Evolutionary conservation across 805 yeast species (phyloP).

Genomic region (Metschnikowia koreensis): DNA sequence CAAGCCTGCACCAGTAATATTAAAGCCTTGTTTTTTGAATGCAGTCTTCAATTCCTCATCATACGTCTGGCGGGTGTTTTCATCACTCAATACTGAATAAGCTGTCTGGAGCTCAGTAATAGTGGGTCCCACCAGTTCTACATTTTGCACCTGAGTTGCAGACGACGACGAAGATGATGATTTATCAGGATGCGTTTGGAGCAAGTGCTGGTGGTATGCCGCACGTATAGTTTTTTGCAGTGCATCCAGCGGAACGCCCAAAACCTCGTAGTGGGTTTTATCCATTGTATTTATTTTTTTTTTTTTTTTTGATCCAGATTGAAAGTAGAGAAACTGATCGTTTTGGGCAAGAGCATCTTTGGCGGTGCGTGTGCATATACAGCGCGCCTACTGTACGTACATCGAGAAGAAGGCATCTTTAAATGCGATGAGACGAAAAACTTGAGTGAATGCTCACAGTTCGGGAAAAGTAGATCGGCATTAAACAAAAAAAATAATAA

Average conservation of each 20-base stretch:
- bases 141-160: not conserved
- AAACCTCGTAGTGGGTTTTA: constrained; percentile 49
- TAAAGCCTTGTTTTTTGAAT: constrained; percentile 38
- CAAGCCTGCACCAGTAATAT: constrained; percentile 60
- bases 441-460: not conserved
- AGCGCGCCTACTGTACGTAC: not conserved
- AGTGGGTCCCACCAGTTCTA: not conserved
- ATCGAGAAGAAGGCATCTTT: not conserved
- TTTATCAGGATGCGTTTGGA: constrained; percentile 82
- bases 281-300: too few relatives aligned
- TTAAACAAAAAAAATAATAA: not conserved
- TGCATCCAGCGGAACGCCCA: constrained; percentile 49
- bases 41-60: constrained; percentile 43
- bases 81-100: constrained; percentile 52
- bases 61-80: constrained; percentile 44
- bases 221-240: constrained; percentile 44
- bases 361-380: not conserved
- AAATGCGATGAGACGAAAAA: constrained; percentile 16
- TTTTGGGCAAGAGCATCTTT: not conserved
- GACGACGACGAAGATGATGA: not conserved
- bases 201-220: constrained; percentile 62
- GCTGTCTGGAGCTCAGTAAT: constrained; percentile 51
- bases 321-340: not conserved
- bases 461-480: not conserved
- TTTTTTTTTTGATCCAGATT: not conserved